Base-by-base conservation (phyloP, 306 rosid species). In the Quercus mongolica region DNA sequence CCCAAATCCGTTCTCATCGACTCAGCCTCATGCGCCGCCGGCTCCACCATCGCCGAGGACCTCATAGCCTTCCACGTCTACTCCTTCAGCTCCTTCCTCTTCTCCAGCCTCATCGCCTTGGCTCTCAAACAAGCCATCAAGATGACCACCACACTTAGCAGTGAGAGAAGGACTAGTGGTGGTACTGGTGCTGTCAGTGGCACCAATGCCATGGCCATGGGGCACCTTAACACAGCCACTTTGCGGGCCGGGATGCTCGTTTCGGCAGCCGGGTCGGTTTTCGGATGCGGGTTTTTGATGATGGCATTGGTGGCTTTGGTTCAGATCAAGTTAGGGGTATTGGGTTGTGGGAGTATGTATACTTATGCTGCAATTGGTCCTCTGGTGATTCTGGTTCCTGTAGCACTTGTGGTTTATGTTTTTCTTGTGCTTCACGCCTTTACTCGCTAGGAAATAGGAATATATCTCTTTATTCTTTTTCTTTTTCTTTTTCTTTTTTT, bases 11-110 rank as follows among this genome's bases (percentile, higher is more conserved):
- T 81, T 30, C 87, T 92, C 30, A 59, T 85, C 74, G 88, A 62
- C 6, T 71, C 11, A 14, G 15, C 51, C 2, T 26, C 74, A 18
- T 92, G 97, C 70, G 75, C 75, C 0, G 94, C 95, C 26, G 85
- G 88, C 3, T 9, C 85, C 67, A 76, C 86, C 3, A 2, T 85
- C 0, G 81, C 91, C 0, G 88, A 90, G 59, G 84, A 85, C 49
- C 91, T 94, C 38, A 80, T 92, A 9, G 21, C 91, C 33, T 88
- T 54, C 89, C 92, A 92, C 75, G 94, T 92, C 3, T 92, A 88
- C 89, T 92, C 97, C 72, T 94, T 94, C 90, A 91, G 97, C 88
- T 91, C 86, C 61, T 94, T 94, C 84, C 92, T 94, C n/a, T 94
- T 94, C 91, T 94, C 97, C 20, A 92, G 95, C 85, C 99, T 92